Evolutionary conservation across 805 yeast species (phyloP), one percentile per base, ranked within the genome.

Genomic region (Jamesozyma piceae): DNA sequence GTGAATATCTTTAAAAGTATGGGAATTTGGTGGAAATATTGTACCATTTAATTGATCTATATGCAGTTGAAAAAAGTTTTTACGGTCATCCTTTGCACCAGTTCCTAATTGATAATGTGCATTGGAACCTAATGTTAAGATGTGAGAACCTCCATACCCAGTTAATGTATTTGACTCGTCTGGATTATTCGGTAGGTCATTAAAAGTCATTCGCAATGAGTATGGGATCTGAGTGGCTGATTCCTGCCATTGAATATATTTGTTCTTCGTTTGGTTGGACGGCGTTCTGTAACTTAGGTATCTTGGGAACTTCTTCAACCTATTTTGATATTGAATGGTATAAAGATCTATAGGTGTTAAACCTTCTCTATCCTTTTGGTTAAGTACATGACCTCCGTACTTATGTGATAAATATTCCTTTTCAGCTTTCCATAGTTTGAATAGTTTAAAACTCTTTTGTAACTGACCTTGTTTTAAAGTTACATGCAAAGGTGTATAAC

Each of bases 401-500:
- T 49, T 48, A 34, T 55, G 39, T 8, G 55, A 43, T 17, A 50
- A 19, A 39, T 39, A 48, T 41, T 51, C 55, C 39, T 47, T 45
- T 27, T 55, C 56, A 11, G 42, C 47, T 42, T 54, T 58, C 59
- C 62, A 60, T 14, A 42, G 42, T 38, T 52, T 52, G 43, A 53
- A 55, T n/a, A 60, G 39, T 34, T 47, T 42, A 37, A 55, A 60
- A 9, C 60, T 49, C 52, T 67, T 52, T 42, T 55, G 41, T 45
- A 58, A 37, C 53, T 60, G 39, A 47, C 70, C 64, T 18, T 38
- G 39, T 37, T 45, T 54, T 30, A 62, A 64, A 3, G 87, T 76
- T 46, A 78, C 74, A 59, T 89, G 96, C 24, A 89, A 66, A 21
- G 86, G 76, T 35, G 84, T 82, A 82, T 94, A 88, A 2, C 86